Base-by-base conservation (phyloP, 495 filamentous ascomycete genomes). In the Hypoxylon trugodes region DNA sequence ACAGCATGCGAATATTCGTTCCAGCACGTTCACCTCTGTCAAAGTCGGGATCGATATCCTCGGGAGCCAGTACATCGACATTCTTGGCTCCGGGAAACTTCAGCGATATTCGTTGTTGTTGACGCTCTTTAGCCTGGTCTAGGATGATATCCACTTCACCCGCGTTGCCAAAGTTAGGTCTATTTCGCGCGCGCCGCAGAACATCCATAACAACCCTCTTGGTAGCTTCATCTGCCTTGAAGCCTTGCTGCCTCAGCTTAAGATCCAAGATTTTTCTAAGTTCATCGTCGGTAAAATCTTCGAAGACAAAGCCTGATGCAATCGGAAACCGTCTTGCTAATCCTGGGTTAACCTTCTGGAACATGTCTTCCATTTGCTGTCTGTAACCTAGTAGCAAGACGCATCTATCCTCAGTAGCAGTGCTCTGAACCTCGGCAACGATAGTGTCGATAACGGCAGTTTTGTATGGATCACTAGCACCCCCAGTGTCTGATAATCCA, bases 351-450 rank as follows among this genome's bases (percentile, higher is more conserved):
- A 88, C 87, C 48, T 90, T 89, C 49, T 87, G 87, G 59, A 96
- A 90, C 90, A 95, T 93, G 2, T 79, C 71, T 48, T 83, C 79
- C 84, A 96, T 90, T 66, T 89, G 76, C n/a, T 89, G 85, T 61
- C 89, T 82, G 72, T 96, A 94, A 0, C 91, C 91, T 1, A 94
- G 77, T 0, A 94, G 77, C 0, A 96, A 74, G 0, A 95, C 87
- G 51, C 90, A 94, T 13, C 88, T 82, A 70, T 95, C 90, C 28
- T 93, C 90, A 0, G 89, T 88, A 0, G 90, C 88, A 0, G 83
- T 82, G 61, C 85, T 90, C 49, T 94, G 91, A 0, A 96, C 85
- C 55, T 95, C 89, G 0, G 90, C 89, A 2, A 94, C 91, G n/a
- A 95, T 87, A 3, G 91, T 94, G 52, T 92, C 88, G 4, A 90